Conservation (phyloP, 345 rosid genomes). For the Salix suchowensis region DNA sequence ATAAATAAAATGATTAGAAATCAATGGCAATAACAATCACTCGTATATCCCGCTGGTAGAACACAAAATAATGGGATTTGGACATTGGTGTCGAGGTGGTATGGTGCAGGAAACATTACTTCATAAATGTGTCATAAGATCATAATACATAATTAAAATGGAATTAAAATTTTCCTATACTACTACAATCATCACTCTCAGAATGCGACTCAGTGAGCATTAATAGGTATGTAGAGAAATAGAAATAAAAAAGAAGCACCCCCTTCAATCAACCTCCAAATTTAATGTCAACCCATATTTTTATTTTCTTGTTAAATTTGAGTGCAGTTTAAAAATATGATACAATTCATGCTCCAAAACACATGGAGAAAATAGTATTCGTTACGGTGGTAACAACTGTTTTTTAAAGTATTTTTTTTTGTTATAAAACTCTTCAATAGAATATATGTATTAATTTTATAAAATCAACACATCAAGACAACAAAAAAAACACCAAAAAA, state of each 20-base stretch:
- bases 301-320: too few species aligned
- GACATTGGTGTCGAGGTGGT: constrained; percentile 55
- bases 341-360: background rate
- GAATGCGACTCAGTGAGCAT: constrained; percentile 10
- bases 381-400: too few species aligned
- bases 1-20: constrained; percentile 42
- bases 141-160: constrained; percentile 6
- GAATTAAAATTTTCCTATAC: constrained; percentile 7
- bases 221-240: constrained; percentile 2
- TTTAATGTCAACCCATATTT: background rate
- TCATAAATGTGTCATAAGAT: constrained; percentile 47
- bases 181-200: constrained; percentile 19
- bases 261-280: background rate
- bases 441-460: too few species aligned
- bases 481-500: background rate
- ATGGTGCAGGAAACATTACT: constrained; percentile 43
- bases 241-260: background rate
- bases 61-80: constrained; percentile 52
- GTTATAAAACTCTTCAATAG: background rate
- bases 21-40: constrained; percentile 40
- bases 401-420: too few species aligned
- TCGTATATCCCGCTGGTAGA: constrained; percentile 22
- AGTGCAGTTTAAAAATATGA: too few species aligned
- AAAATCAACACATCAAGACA: fast-evolving
- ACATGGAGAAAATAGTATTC: too few species aligned